Conservation (phyloP, 805 yeast genomes). For the Metschnikowia vanudenii region DNA sequence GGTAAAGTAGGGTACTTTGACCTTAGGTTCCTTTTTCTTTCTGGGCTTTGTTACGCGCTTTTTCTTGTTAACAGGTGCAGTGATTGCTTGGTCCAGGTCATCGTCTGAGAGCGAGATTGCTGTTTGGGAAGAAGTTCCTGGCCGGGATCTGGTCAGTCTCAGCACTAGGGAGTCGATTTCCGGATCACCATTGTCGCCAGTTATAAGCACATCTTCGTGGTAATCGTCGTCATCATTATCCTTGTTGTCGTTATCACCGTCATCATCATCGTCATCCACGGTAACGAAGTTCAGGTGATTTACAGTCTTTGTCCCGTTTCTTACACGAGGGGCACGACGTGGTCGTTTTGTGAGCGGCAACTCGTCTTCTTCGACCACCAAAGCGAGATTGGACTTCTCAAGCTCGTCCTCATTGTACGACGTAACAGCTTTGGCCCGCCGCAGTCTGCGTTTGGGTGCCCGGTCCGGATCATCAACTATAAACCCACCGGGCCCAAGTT, state of each 20-base stretch:
- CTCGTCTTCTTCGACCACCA: background rate
- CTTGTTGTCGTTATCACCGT: constrained; percentile 24
- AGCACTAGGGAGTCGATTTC: constrained; percentile 33
- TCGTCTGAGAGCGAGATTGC: constrained; percentile 32
- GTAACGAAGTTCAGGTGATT: no score
- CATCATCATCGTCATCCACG: constrained; percentile 9
- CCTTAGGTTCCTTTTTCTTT: constrained; percentile 45
- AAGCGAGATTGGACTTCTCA: constrained; percentile 2
- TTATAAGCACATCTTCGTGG: no score
- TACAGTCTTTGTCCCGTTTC: no score
- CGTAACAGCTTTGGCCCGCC: constrained; percentile 10
- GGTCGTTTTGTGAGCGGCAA: constrained; percentile 1
- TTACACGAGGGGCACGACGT: background rate
- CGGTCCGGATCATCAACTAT: constrained; percentile 18
- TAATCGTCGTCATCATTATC: no score
- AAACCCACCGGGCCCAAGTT: constrained; percentile 18
- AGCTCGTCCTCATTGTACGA: constrained; percentile 25
- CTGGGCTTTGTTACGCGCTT: constrained; percentile 21
- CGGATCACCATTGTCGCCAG: background rate
- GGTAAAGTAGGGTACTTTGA: constrained; percentile 65
- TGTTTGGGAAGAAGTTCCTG: constrained; percentile 24
- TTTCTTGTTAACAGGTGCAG: constrained; percentile 18
- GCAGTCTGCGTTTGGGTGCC: constrained; percentile 12
- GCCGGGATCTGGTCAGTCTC: constrained; percentile 27
- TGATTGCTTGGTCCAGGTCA: constrained; percentile 17